A percentile compares a stretch with the other conserved stretches of the same genome.
These are phyloP conservation scores for Collybiopsis confluens DNA, from an alignment of 768 basidiomycete genomes.

Conservation along the genomic window DNA sequence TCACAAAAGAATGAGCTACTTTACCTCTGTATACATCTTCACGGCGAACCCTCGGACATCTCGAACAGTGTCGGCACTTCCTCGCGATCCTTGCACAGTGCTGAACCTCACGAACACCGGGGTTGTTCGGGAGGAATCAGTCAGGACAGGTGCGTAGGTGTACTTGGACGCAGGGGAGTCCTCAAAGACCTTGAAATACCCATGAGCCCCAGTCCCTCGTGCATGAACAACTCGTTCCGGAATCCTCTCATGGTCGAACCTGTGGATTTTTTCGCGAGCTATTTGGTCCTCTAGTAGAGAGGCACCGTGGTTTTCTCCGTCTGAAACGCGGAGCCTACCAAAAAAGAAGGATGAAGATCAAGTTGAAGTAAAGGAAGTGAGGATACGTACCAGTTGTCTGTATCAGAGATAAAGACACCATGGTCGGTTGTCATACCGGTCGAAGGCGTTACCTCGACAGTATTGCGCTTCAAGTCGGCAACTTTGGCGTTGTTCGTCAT, in stretches of 20 bases:
- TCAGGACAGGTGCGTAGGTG: constrained; percentile 67
- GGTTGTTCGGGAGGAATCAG: constrained; percentile 67
- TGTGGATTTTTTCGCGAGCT: constrained; percentile 68
- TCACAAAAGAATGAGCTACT: no score
- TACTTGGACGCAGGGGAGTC: constrained; percentile 59
- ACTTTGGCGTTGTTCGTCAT: constrained; percentile 28
- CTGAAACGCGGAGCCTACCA: constrained; percentile 51
- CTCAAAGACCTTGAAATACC: constrained; percentile 74
- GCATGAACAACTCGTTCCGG: constrained; percentile 67
- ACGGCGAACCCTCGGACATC: constrained; percentile 86
- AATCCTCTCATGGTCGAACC: constrained; percentile 87
- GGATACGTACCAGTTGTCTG: constrained; percentile 58
- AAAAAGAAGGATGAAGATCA: constrained; percentile 1
- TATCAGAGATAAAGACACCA: constrained; percentile 54
- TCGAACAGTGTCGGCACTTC: constrained; percentile 78
- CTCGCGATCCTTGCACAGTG: constrained; percentile 77
- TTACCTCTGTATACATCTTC: constrained; percentile 81
- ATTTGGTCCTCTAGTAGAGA: constrained; percentile 77
- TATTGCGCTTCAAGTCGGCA: constrained; percentile 28
- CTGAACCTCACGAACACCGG: constrained; percentile 82
- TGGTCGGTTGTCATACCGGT: constrained; percentile 55
- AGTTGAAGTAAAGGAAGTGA: neutral
- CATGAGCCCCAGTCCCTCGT: constrained; percentile 76
- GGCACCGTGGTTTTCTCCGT: constrained; percentile 53
- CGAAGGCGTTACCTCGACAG: constrained; percentile 22